Evolutionary conservation across 257 asterid species (phyloP), one percentile per base, ranked within the genome.

Genomic region (Salvia splendens): DNA sequence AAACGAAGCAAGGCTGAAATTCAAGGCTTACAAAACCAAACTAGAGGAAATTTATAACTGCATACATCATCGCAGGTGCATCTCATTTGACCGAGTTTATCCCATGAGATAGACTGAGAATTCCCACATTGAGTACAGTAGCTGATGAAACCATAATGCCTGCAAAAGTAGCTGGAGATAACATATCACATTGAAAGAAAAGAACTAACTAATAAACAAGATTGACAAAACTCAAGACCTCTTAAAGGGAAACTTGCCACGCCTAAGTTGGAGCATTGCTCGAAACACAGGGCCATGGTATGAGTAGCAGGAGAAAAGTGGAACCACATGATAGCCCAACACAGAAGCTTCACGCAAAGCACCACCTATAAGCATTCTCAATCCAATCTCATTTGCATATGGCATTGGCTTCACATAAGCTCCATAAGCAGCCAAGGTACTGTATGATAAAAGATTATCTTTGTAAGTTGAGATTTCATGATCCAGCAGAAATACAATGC

Each of bases 211-310:
- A n/a, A 7, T 15, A 12, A 55, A 47, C 16, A 16, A 68, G 49
- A 68, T 40, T 38, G 50, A 33, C 68, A 35, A 28, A 49, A 64
- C 14, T 43, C 20, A 57, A 61, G 52, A 85, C 99, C 97, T 85
- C 78, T 71, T 70, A 60, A 73, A 69, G 1, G 85, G 81, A 80
- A 76, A 81, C 83, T 81, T 85, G 76, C 99, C 97, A 62, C 87
- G 94, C 78, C 73, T 84, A 75, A 93, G 84, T 73, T 83, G 90
- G 73, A 93, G 89, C 95, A 90, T 78, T 35, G 80, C 88, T 76
- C 99, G 85, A 65, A 93, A 93, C 56, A 93, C 89, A 0, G 96
- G 97, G 49, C 99, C 95, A 68, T 90, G 99, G 83, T 80, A 93
- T 0, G 99, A 88, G 82, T 93, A 93, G 84, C 89, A 84, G 3